A percentile compares a stretch with the other conserved stretches of the same genome.
These are phyloP conservation scores for Hsuehochloa calcarea DNA, from an alignment of 176 grass and related monocot species.

Conservation along the genomic window DNA sequence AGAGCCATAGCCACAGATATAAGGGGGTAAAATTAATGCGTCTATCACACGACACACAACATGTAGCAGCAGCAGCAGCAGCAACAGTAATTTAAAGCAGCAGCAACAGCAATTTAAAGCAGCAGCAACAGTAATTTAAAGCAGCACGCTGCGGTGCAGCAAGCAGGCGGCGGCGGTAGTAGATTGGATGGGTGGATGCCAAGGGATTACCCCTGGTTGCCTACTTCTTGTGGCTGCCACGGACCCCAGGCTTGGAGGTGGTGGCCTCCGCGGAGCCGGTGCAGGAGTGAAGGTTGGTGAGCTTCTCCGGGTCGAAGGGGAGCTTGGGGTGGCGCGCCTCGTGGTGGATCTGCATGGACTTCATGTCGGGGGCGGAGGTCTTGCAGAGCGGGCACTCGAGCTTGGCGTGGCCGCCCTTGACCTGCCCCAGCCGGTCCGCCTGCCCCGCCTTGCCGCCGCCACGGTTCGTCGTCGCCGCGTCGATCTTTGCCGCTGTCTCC, in stretches of 20 bases:
- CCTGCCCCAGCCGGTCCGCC: constrained; percentile 66
- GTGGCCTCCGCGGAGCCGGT: not conserved
- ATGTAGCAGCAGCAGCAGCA: constrained; percentile 30
- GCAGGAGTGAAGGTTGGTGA: constrained; percentile 74
- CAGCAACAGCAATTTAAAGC: not conserved
- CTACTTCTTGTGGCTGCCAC: constrained; percentile 93
- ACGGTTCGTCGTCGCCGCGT: constrained; percentile 89
- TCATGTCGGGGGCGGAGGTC: constrained; percentile 72
- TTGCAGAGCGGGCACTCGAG: constrained; percentile 84
- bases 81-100: constrained; percentile 15
- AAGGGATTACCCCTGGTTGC: constrained; percentile 12
- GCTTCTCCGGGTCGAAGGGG: constrained; percentile 74
- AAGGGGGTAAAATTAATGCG: not conserved
- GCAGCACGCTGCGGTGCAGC: not conserved
- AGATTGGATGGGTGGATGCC: constrained; percentile 2
- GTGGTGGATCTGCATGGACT: constrained; percentile 99
- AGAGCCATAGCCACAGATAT: constrained; percentile 12
- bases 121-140: not conserved
- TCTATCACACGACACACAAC: constrained; percentile 37
- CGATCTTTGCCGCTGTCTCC: constrained; percentile 89
- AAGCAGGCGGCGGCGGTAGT: not conserved
- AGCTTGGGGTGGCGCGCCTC: constrained; percentile 90
- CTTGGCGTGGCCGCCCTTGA: constrained; percentile 95
- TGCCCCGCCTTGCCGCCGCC: constrained; percentile 87
- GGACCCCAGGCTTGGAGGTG: constrained; percentile 60